These are phyloP conservation scores for Ophiostoma novo-ulmi DNA, from an alignment of 2,329 filamentous ascomycete species.

Conservation along the genomic window DNA sequence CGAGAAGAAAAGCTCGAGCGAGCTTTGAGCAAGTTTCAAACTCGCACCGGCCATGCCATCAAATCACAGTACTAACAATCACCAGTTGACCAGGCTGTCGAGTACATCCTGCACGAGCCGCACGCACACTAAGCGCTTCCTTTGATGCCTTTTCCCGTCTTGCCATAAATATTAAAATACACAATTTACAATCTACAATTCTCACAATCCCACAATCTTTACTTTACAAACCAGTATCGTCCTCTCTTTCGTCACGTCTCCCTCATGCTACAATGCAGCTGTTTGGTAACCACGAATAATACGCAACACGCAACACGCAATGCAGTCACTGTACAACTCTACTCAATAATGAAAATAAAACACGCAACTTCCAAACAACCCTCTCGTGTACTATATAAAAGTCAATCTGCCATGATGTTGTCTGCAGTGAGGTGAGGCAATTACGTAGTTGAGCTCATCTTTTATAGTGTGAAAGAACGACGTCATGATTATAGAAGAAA, in stretches of 20 bases:
- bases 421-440: background rate
- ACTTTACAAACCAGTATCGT: background rate
- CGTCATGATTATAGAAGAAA: background rate
- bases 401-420: background rate
- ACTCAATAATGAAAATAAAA: background rate
- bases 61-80: background rate
- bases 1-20: too few relatives aligned
- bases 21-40: too few relatives aligned
- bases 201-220: background rate
- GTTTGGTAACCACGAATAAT: background rate
- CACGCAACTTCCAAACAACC: background rate
- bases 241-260: background rate
- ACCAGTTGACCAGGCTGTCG: conserved; percentile 84
- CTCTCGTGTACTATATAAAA: background rate
- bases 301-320: background rate
- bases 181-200: background rate
- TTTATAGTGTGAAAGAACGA: background rate
- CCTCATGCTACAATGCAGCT: background rate
- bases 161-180: conserved; percentile 1
- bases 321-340: background rate
- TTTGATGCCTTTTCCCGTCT: background rate
- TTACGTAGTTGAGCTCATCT: too few relatives aligned
- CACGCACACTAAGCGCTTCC: conserved; percentile 62
- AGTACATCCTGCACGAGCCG: conserved; percentile 89
- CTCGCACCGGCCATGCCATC: too few relatives aligned